Conservation (phyloP, 2,329 filamentous ascomycete genomes). For the Exophiala aquamarina region DNA sequence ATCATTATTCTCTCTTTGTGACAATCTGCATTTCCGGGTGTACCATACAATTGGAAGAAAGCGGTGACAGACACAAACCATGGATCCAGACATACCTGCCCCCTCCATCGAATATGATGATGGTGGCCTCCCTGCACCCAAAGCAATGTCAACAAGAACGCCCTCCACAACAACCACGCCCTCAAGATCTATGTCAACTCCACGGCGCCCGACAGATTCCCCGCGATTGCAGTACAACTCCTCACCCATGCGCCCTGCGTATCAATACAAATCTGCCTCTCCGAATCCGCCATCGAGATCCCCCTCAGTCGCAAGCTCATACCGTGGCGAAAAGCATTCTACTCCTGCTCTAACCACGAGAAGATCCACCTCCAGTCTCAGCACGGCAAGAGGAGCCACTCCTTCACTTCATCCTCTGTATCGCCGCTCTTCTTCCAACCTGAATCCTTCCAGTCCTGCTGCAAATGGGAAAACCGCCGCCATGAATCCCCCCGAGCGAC, state of each 20-base stretch:
- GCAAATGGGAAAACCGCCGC: constrained; percentile 39
- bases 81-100: constrained; percentile 26
- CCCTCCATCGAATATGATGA: constrained; percentile 22
- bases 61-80: background rate
- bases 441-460: constrained; percentile 45
- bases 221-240: constrained; percentile 1
- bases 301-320: constrained; percentile 25
- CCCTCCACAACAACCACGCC: background rate
- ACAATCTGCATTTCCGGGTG: too few species aligned
- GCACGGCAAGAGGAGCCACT: constrained; percentile 20
- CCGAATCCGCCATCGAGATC: constrained; percentile 22
- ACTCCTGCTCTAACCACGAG: constrained; percentile 19
- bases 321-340: constrained; percentile 22
- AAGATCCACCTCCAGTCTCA: constrained; percentile 25
- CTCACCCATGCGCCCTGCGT: constrained; percentile 20
- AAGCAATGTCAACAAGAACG: background rate
- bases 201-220: too few species aligned
- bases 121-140: constrained; percentile 9
- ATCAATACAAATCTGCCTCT: constrained; percentile 20
- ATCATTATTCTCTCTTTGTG: constrained; percentile 1
- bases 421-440: constrained; percentile 33
- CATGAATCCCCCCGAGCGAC: constrained; percentile 34
- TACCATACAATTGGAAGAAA: background rate
- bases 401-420: constrained; percentile 32
- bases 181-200: constrained; percentile 2